Evolutionary conservation across 352 stramenopile genomes (phyloP).

Genomic region (Pythium insidiosum): DNA sequence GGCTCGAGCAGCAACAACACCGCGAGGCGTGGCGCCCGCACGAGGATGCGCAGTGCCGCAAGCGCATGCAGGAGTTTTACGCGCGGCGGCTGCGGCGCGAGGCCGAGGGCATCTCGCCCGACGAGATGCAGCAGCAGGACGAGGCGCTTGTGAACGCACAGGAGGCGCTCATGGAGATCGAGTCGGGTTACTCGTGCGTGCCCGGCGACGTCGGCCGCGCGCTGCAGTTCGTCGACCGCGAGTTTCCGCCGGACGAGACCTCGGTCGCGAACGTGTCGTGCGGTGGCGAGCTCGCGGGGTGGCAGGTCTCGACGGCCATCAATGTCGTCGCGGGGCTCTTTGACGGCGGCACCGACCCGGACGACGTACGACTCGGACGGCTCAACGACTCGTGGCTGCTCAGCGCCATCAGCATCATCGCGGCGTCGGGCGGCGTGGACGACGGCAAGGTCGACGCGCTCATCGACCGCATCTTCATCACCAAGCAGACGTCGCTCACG

Average conservation of each 20-base stretch:
- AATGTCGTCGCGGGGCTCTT: slow-evolving; percentile 87
- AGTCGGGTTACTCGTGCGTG: slow-evolving; percentile 71
- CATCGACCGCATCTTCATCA: slow-evolving; percentile 87
- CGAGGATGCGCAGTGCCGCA: slow-evolving; percentile 59
- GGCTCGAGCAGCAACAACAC: slow-evolving; percentile 33
- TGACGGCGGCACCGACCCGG: slow-evolving; percentile 87
- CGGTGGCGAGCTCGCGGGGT: slow-evolving; percentile 51
- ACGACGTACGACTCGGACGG: slow-evolving; percentile 78
- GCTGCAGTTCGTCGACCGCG: slow-evolving; percentile 84
- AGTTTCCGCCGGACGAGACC: slow-evolving; percentile 78
- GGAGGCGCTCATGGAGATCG: slow-evolving; percentile 82
- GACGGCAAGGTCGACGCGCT: slow-evolving; percentile 85
- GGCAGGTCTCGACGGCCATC: slow-evolving; percentile 82
- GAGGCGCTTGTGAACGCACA: slow-evolving; percentile 76
- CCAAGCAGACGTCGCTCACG: slow-evolving; percentile 86
- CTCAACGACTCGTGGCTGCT: slow-evolving; percentile 88
- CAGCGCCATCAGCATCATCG: slow-evolving; percentile 87
- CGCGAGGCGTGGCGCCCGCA: slow-evolving; percentile 47
- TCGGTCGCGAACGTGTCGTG: slow-evolving; percentile 59
- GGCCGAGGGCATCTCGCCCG: slow-evolving; percentile 41
- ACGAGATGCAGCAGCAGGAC: slow-evolving; percentile 37
- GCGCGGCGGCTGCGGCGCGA: slow-evolving; percentile 62
- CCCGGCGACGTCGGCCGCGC: slow-evolving; percentile 68
- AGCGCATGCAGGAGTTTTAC: slow-evolving; percentile 72
- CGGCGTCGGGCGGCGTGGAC: slow-evolving; percentile 81